Conservation (phyloP, 179 eudicot genomes). For the Pouteria campechiana region DNA sequence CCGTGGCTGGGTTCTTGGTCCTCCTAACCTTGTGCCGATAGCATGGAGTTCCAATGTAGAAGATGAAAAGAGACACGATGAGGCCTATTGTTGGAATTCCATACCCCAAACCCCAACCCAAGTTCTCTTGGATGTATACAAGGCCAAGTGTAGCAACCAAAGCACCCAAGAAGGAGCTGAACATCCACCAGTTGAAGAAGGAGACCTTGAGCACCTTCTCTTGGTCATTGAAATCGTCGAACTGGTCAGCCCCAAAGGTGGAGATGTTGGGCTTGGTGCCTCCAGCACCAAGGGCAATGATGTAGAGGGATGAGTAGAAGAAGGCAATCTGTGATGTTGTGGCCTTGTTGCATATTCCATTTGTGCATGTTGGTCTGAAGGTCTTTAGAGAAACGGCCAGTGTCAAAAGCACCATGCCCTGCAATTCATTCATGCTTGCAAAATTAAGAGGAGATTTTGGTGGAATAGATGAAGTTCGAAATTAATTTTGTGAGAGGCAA, state of each 20-base stretch:
- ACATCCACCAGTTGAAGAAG: constrained; percentile 95
- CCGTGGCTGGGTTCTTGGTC: constrained; percentile 35
- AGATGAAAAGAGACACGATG: constrained; percentile 34
- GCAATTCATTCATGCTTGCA: no score
- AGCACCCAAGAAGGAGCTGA: constrained; percentile 56
- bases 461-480: no score
- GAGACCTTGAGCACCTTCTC: constrained; percentile 62
- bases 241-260: constrained; percentile 84
- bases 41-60: constrained; percentile 54
- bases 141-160: constrained; percentile 53
- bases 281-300: constrained; percentile 71
- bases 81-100: constrained; percentile 66
- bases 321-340: constrained; percentile 28
- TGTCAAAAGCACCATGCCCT: constrained; percentile 83
- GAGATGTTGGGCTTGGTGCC: constrained; percentile 89
- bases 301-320: constrained; percentile 63
- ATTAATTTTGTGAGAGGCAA: no score
- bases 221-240: constrained; percentile 43
- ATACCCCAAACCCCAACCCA: constrained; percentile 83
- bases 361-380: constrained; percentile 47
- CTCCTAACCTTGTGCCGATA: constrained; percentile 59
- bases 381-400: constrained; percentile 50
- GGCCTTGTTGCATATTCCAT: constrained; percentile 47
- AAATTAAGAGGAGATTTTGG: no score
- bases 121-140: constrained; percentile 71